Conservation (phyloP, 1,284 basidiomycete species). For the Ceratobasidium sp. region DNA sequence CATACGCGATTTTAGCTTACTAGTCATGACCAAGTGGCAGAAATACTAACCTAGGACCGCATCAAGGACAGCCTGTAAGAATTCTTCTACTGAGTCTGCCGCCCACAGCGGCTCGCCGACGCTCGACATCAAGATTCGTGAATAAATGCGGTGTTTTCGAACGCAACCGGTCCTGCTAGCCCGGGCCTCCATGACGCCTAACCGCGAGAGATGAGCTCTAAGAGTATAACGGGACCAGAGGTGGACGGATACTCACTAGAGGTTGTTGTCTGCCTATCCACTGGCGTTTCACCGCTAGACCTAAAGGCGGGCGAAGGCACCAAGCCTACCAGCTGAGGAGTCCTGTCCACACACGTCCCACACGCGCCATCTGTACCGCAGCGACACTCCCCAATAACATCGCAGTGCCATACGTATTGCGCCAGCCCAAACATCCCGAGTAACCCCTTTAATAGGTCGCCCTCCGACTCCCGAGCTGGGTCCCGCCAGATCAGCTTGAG, state of each 20-base stretch:
- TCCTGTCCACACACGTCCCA: slow-evolving; percentile 5
- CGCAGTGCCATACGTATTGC: slow-evolving; percentile 36
- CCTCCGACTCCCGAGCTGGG: slow-evolving; percentile 9
- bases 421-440: slow-evolving; percentile 28
- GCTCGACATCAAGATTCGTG: neutral
- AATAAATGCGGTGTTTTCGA: slow-evolving; percentile 5
- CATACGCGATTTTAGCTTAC: neutral
- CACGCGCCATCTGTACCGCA: neutral
- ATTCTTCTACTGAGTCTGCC: neutral
- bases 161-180: neutral
- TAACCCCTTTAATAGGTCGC: neutral
- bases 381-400: slow-evolving; percentile 7
- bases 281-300: too few relatives aligned
- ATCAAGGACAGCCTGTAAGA: neutral
- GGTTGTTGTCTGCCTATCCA: too few relatives aligned
- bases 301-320: too few relatives aligned
- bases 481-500: slow-evolving; percentile 39
- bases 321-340: neutral
- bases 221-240: too few relatives aligned
- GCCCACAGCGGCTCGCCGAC: neutral
- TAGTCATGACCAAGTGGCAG: too few relatives aligned
- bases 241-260: too few relatives aligned
- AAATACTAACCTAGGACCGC: slow-evolving; percentile 14
- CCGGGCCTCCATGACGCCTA: too few relatives aligned
- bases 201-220: too few relatives aligned